Conservation (phyloP, 306 rosid species). For the Luffa aegyptiaca region DNA sequence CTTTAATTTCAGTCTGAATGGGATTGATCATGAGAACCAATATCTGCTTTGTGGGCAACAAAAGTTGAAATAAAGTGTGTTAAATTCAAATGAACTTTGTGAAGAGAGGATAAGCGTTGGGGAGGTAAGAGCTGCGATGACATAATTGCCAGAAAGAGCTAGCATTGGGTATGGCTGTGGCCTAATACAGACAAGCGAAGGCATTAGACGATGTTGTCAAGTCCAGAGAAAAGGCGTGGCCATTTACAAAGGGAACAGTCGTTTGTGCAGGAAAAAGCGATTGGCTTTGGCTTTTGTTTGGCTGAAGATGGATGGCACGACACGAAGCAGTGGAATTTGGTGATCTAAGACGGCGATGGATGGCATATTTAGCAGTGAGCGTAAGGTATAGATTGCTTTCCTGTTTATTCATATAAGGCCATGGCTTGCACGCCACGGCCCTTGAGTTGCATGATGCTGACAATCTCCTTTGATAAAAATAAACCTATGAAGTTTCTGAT, state of each 20-base stretch:
- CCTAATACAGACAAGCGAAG: neutral
- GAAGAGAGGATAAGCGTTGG: neutral
- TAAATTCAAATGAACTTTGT: neutral
- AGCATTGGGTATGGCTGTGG: neutral
- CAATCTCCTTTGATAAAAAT: neutral
- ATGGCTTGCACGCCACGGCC: constrained; percentile 7
- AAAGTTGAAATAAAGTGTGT: neutral
- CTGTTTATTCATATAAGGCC: neutral
- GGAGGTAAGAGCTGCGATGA: neutral
- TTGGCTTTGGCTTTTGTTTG: neutral
- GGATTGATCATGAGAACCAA: neutral
- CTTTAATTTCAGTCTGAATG: neutral
- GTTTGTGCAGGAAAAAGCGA: neutral
- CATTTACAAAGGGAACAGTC: neutral
- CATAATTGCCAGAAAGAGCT: neutral
- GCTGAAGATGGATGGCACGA: neutral
- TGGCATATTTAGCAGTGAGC: neutral
- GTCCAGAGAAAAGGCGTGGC: neutral
- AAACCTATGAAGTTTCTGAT: neutral
- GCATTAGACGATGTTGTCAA: neutral
- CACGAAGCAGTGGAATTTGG: neutral
- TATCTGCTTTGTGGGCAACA: neutral
- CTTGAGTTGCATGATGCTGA: neutral
- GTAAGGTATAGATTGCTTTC: neutral
- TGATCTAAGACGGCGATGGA: no score